Evolutionary conservation across 2,329 filamentous ascomycete genomes (phyloP).

Genomic region (Diaporthe citrichinensis): DNA sequence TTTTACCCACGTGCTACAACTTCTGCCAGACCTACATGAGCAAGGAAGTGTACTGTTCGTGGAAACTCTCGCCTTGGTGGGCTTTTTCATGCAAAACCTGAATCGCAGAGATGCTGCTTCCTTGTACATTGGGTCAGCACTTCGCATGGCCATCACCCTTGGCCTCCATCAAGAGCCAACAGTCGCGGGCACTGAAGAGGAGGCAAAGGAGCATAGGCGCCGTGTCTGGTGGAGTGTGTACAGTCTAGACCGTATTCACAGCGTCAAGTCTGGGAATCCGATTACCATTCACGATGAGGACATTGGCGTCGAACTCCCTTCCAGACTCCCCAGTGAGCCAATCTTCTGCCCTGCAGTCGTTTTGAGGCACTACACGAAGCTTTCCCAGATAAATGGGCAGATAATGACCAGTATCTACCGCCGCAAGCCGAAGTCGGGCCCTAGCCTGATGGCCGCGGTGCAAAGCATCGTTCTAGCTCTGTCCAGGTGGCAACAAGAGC

Average conservation of each 20-base stretch:
- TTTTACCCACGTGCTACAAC: slow-evolving; percentile 64
- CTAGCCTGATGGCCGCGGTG: slow-evolving; percentile 63
- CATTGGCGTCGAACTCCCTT: slow-evolving; percentile 59
- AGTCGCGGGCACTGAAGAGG: slow-evolving; percentile 53
- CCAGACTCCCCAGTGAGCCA: slow-evolving; percentile 53
- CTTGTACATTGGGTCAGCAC: slow-evolving; percentile 66
- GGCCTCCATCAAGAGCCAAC: slow-evolving; percentile 67
- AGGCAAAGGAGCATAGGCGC: slow-evolving; percentile 62
- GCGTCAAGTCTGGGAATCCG: slow-evolving; percentile 68
- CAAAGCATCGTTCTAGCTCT: slow-evolving; percentile 65
- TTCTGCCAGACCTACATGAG: slow-evolving; percentile 69
- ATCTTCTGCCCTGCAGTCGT: slow-evolving; percentile 62
- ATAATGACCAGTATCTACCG: slow-evolving; percentile 64
- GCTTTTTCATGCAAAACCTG: slow-evolving; percentile 71
- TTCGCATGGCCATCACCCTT: slow-evolving; percentile 70
- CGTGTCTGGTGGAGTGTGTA: slow-evolving; percentile 71
- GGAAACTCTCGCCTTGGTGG: slow-evolving; percentile 67
- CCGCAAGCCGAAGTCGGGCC: slow-evolving; percentile 57
- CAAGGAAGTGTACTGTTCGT: slow-evolving; percentile 68
- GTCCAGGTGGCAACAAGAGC: slow-evolving; percentile 62
- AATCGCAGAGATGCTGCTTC: slow-evolving; percentile 69
- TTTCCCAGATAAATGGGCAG: slow-evolving; percentile 66
- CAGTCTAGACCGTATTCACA: slow-evolving; percentile 66
- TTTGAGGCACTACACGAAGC: slow-evolving; percentile 64
- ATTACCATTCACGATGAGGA: slow-evolving; percentile 69